Conservation (phyloP, 192 early-diverging fungal genomes). For the Backusella parvicylindrica region DNA sequence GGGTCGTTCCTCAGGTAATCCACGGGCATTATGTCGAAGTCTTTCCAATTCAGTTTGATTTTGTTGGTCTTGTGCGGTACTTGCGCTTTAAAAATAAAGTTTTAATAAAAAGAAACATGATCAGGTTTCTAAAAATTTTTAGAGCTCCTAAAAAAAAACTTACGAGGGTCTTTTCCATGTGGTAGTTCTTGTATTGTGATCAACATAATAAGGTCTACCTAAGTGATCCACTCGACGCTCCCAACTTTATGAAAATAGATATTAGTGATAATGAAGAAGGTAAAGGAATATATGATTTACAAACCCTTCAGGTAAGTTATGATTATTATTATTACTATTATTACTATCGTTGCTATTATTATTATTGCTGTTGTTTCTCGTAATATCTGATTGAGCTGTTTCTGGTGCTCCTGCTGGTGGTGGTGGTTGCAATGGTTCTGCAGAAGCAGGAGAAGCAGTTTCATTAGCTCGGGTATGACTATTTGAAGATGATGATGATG, state of each 20-base stretch:
- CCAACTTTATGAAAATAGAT: slow-evolving; percentile 79
- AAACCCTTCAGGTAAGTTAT: slow-evolving; percentile 4
- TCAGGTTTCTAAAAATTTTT: neutral
- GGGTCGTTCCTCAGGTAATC: slow-evolving; percentile 66
- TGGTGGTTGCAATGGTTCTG: neutral
- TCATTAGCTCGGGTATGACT: neutral
- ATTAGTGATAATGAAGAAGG: slow-evolving; percentile 49
- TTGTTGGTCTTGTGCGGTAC: slow-evolving; percentile 38
- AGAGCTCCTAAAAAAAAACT: neutral
- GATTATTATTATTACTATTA: neutral
- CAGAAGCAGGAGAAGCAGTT: neutral
- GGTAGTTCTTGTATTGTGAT: slow-evolving; percentile 94
- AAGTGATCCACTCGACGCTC: slow-evolving; percentile 93
- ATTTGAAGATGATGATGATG: neutral
- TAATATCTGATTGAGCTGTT: neutral
- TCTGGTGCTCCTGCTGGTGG: neutral
- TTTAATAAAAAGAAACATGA: neutral
- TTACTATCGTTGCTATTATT: neutral
- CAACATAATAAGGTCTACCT: slow-evolving; percentile 95
- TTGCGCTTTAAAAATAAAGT: slow-evolving; percentile 2
- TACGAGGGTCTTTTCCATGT: slow-evolving; percentile 79
- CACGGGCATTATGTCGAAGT: slow-evolving; percentile 75
- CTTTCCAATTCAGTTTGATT: slow-evolving; percentile 73
- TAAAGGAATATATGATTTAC: neutral
- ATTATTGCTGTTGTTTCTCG: neutral